Evolutionary conservation across 2,329 filamentous ascomycete genomes (phyloP), one percentile per base, ranked within the genome.

Genomic region (Aspergillus sp.): DNA sequence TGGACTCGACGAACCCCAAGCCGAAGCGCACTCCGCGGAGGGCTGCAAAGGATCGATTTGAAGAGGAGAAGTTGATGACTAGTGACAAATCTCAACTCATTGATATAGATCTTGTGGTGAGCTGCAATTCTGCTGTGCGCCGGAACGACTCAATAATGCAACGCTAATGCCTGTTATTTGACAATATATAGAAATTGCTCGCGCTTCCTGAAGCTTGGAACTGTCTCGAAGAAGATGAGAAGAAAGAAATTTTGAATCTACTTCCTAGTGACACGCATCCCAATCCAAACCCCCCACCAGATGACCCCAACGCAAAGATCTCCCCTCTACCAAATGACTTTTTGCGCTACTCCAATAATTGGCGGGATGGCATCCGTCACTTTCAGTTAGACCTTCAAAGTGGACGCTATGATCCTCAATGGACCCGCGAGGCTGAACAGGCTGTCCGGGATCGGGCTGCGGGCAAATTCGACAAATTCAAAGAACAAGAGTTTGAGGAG

Each of bases 401-500:
- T 25, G 86, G 86, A 2, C 79, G 78, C 50, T 81, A 86, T 62
- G 79, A 81, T n/a, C 80, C 81, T 9, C 76, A 77, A 51, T 89
- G 85, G 85, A 76, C 82, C 57, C 73, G 73, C 2, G 75, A 84
- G 56, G 86, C 86, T 14, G 73, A 77, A 35, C 70, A 77, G 62
- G 86, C 86, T 2, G 79, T 80, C 51, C 66, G 77, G 51, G 76
- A 82, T 59, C 77, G 85, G 11, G 76, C 75, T 1, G 72, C 74
- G 0, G 86, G 86, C 0, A 76, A 77, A 6, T 88, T 83, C 60
- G 84, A 88, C 63, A 73, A 73, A 6, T 84, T 81, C 72, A 82
- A 85, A 68, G 79, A 80, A 46, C 69, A 74, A 46, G 79, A 85
- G 58, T 80, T 80, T 14, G 82, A 87, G 67, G 68, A 77, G 55